Percentiles rank a stretch among this genome's conserved stretches.
These are phyloP conservation scores for Cladosporium sphaerospermum DNA, from an alignment of 2,329 filamentous ascomycete species.

Conservation along the genomic window DNA sequence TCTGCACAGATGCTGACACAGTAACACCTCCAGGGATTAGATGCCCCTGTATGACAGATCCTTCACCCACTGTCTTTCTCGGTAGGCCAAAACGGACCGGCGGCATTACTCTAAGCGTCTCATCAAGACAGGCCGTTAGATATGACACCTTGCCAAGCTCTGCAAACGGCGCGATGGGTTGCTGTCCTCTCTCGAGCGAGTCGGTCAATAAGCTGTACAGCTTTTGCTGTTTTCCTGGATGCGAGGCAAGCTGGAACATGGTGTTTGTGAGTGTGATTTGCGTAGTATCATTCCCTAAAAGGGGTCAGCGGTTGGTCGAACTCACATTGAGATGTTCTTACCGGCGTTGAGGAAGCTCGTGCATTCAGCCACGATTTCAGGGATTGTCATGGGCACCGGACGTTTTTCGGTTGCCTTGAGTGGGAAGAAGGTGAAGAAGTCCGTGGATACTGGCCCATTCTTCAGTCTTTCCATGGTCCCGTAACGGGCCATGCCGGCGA, in stretches of 20 bases:
- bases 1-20: not conserved
- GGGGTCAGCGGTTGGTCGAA: no score
- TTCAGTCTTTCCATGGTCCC: not conserved
- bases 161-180: not conserved
- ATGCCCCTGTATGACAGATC: not conserved
- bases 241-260: not conserved
- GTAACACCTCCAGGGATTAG: not conserved
- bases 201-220: not conserved
- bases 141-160: not conserved
- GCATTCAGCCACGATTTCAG: not conserved
- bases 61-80: not conserved
- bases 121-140: not conserved
- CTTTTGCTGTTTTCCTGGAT: not conserved
- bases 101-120: not conserved
- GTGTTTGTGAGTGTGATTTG: not conserved
- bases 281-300: not conserved
- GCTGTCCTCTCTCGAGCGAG: not conserved
- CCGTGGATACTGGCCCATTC: no score
- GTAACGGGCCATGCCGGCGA: not conserved
- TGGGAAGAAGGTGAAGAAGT: not conserved
- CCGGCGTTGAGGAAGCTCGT: not conserved
- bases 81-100: not conserved
- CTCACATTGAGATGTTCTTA: not conserved
- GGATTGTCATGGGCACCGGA: not conserved
- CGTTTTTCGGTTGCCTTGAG: not conserved